Percentiles rank a stretch among this genome's conserved stretches.
phyloP scores from a whole-genome alignment of 2,329 filamentous ascomycete genomes.

The Beauveria scarabaeidicola region DNA sequence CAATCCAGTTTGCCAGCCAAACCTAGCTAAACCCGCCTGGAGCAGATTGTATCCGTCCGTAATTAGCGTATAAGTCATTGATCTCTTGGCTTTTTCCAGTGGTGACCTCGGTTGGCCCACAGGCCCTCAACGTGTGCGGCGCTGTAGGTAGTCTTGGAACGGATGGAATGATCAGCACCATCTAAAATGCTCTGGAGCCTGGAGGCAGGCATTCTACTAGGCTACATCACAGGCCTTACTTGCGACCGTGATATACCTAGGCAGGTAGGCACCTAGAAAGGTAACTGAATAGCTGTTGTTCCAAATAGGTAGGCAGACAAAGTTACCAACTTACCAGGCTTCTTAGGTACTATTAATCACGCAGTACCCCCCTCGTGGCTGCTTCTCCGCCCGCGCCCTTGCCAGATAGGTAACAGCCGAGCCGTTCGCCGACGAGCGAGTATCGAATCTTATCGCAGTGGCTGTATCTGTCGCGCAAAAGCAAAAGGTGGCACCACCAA shows the following conservation, averaged over 20 bases:
- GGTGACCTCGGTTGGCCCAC: not conserved
- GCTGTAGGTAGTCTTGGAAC: not conserved
- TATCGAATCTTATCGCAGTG: not conserved
- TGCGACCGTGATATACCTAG: too few relatives aligned
- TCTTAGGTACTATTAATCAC: too few relatives aligned
- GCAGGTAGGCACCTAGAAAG: too few relatives aligned
- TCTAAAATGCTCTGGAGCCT: too few relatives aligned
- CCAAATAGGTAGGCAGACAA: too few relatives aligned
- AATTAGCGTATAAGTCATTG: not conserved
- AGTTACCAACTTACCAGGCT: too few relatives aligned
- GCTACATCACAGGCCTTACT: too few relatives aligned
- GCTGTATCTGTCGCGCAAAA: too few relatives aligned
- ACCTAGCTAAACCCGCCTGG: not conserved
- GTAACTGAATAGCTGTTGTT: too few relatives aligned
- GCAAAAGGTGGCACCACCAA: too few relatives aligned
- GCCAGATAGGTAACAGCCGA: not conserved
- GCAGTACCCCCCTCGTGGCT: not conserved
- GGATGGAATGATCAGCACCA: too few relatives aligned
- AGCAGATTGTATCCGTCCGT: not conserved
- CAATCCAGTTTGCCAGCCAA: not conserved
- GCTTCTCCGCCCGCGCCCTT: not conserved
- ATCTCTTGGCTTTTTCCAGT: not conserved
- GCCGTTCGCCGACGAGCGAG: not conserved
- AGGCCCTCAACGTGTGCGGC: not conserved
- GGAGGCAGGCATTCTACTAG: too few relatives aligned